Percentiles rank a stretch among this genome's conserved stretches.
Conservation (phyloP, 331 rosid species). For the Cucumis variabilis region DNA sequence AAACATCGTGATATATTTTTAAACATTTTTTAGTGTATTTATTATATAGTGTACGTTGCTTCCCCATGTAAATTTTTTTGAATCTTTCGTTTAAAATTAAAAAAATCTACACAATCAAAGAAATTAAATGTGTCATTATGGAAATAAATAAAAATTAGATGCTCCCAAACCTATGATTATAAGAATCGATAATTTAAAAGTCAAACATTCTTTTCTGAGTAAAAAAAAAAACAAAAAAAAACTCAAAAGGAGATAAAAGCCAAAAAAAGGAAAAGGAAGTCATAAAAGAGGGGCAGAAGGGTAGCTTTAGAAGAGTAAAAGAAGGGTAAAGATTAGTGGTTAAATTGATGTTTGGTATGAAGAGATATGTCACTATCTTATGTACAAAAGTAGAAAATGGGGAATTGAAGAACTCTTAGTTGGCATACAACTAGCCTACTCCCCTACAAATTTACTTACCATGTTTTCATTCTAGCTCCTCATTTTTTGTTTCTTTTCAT, state of each 20-base stretch:
- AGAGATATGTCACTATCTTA: neutral
- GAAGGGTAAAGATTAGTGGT: conserved; percentile 3
- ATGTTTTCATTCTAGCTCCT: neutral
- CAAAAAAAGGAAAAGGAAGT: neutral
- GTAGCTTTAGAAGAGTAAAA: conserved; percentile 22
- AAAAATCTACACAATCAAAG: too few species aligned
- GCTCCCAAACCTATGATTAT: too few species aligned
- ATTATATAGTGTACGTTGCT: too few species aligned
- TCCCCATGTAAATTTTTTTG: too few species aligned
- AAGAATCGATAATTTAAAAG: neutral
- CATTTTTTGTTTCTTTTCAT: neutral
- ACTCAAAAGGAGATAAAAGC: neutral
- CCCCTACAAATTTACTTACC: neutral
- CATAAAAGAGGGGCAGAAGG: conserved; percentile 11
- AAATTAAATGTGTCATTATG: too few species aligned
- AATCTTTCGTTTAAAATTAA: too few species aligned
- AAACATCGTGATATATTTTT: too few species aligned
- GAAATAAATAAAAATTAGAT: too few species aligned
- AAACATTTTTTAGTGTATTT: too few species aligned
- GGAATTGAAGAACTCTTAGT: conserved; percentile 13
- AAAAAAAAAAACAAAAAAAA: too few species aligned
- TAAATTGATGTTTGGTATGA: conserved; percentile 5
- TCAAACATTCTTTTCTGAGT: neutral
- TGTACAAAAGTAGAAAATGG: conserved; percentile 20
- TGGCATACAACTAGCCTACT: neutral